Evolutionary conservation across 257 asterid species (phyloP), one percentile per base, ranked within the genome.

Genomic region (Scutellaria minor): DNA sequence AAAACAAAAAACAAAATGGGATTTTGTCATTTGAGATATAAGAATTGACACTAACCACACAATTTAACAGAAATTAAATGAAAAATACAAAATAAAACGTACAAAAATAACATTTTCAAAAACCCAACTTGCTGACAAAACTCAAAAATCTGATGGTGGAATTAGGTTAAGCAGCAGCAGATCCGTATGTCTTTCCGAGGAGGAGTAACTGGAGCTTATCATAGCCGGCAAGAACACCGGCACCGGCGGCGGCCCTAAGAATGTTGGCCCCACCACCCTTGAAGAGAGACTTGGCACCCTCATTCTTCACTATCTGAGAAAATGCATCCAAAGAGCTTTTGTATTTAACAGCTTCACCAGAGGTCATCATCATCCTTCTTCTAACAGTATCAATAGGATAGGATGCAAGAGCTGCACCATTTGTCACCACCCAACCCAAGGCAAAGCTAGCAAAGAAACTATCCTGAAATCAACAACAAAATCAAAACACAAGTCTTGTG

Each of bases 171-270:
- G 67, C 73, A 15, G 67, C 73, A 44, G 62, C 68, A 1, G 71
- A 75, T 52, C 60, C 71, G 15, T 52, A 62, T 45, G 61, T 70
- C 76, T 69, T 76, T 9, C 75, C 72, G 12, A 76, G 22, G 52
- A 58, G 48, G 6, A 75, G 27, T 24, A 75, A 37, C 69, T 75
- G 79, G 20, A 66, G 53, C 67, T 76, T 62, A 46, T 76, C 80
- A 53, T 76, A 76, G 3, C 80, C 80, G 0, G 63, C 73, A 22
- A 77, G 77, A 72, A 77, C 80, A 46, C 77, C 80, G 5, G 80
- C 77, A 42, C 76, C 80, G 0, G 80, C 80, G 6, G 70, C 31
- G 6, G 76, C 80, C 4, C 80, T 5, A 2, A 76, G 67, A 46
- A 76, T 69, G 71, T 76, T 76, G 0, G 71, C 76, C 6, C 80